Percentiles rank a stretch among this genome's conserved stretches.
These are phyloP conservation scores for Grigorovia yakushimaensis DNA, from an alignment of 805 yeast species.

Conservation along the genomic window DNA sequence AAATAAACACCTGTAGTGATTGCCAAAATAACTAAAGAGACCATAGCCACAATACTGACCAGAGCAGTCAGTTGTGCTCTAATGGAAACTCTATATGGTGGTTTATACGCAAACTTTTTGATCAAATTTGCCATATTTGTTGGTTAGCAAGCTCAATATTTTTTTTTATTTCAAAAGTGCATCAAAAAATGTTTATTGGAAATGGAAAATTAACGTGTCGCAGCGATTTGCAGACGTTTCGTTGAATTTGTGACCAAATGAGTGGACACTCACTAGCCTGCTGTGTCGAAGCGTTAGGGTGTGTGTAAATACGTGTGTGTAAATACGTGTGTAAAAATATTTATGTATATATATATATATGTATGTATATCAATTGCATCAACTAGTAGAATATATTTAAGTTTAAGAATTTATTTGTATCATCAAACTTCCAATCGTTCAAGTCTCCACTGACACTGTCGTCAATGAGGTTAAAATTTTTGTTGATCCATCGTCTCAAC, in stretches of 20 bases:
- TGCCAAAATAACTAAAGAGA: conserved; percentile 64
- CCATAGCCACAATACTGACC: conserved; percentile 58
- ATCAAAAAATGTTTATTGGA: too few species aligned
- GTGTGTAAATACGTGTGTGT: neutral
- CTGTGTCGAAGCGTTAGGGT: neutral
- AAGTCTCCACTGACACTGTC: neutral
- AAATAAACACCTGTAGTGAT: conserved; percentile 70
- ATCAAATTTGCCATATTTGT: neutral
- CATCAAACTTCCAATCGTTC: conserved; percentile 2
- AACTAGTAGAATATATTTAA: neutral
- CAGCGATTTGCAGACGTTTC: too few species aligned
- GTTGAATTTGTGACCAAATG: too few species aligned
- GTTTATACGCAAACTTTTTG: conserved; percentile 6
- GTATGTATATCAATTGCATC: neutral
- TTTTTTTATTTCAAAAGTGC: too few species aligned
- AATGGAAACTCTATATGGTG: conserved; percentile 50
- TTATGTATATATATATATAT: neutral
- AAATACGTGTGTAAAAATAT: neutral
- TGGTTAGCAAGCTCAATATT: too few species aligned
- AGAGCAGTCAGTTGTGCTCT: conserved; percentile 65
- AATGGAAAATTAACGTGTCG: too few species aligned
- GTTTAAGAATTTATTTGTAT: conserved; percentile 1
- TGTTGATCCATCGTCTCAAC: neutral
- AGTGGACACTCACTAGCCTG: too few species aligned
- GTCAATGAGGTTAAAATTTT: neutral